phyloP scores from a whole-genome alignment of 2,329 filamentous ascomycete genomes.

The Fusarium sp. region DNA sequence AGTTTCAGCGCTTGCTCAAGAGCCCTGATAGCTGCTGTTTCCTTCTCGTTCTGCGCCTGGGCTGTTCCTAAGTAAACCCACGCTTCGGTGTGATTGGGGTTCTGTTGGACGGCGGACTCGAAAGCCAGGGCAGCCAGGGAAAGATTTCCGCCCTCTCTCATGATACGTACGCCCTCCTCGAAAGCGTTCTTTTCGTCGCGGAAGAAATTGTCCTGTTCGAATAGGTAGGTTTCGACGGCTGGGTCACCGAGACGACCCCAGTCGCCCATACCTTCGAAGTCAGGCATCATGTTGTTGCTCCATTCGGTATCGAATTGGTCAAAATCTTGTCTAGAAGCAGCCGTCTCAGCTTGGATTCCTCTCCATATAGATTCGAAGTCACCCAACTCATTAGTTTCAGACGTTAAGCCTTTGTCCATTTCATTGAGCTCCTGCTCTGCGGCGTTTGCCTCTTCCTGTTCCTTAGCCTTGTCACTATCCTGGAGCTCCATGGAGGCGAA shows the following conservation, averaged over 20 bases:
- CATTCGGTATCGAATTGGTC: slow-evolving; percentile 82
- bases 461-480: slow-evolving; percentile 67
- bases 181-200: slow-evolving; percentile 85
- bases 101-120: slow-evolving; percentile 93
- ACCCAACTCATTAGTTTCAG: slow-evolving; percentile 81
- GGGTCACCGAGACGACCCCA: slow-evolving; percentile 79
- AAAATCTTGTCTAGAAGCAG: slow-evolving; percentile 73
- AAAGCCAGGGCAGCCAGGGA: slow-evolving; percentile 94
- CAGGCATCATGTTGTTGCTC: slow-evolving; percentile 70
- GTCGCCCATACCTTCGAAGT: slow-evolving; percentile 75
- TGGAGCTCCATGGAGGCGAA: slow-evolving; percentile 88
- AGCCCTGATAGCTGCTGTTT: slow-evolving; percentile 93
- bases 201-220: slow-evolving; percentile 95
- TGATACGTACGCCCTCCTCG: slow-evolving; percentile 91
- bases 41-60: slow-evolving; percentile 98
- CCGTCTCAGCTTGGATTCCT: slow-evolving; percentile 83
- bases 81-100: slow-evolving; percentile 87
- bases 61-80: slow-evolving; percentile 94
- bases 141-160: slow-evolving; percentile 93
- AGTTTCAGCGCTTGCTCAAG: slow-evolving; percentile 91
- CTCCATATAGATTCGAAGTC: slow-evolving; percentile 93
- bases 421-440: slow-evolving; percentile 90
- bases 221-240: slow-evolving; percentile 88
- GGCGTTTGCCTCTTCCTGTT: slow-evolving; percentile 74
- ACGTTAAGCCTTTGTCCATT: slow-evolving; percentile 77